Evolutionary conservation across 2,329 filamentous ascomycete genomes (phyloP), one percentile per base, ranked within the genome.

Genomic region (Aspergillus aculeatus): DNA sequence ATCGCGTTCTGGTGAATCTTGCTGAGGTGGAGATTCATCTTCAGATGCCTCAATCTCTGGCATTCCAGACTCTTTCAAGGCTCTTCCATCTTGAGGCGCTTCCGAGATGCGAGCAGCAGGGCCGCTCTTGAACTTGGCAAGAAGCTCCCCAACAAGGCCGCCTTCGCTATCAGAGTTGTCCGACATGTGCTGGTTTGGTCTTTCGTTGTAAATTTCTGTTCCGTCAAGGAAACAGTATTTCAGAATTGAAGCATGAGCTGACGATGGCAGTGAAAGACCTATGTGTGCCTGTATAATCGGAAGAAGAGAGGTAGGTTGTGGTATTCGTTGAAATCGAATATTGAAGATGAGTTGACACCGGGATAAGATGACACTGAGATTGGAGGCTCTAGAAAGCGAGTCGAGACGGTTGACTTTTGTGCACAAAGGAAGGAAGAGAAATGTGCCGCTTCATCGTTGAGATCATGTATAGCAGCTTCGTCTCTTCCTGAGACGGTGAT

Each of bases 81-180:
- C 32, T 23, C 21, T n/a, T 4, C 35, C 24, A 32, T 47, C 26
- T 14, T 23, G 26, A 11, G 16, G 23, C 16, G 19, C 10, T 35
- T 55, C 41, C 16, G 41, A 16, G 4, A 14, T n/a, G n/a, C 44
- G 53, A 48, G 4, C 23, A 5, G 35, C 23, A 7, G 53, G 35
- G 12, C 26, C 47, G 31, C 47, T 47, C 4, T 24, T 58, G 50
- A 64, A 66, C 35, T 64, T 62, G 19, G 64, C 55, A 14, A 68
- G 60, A n/a, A 66, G 59, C 31, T 68, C 64, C 19, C 57, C 57
- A 14, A 68, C 66, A 6, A 65, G 56, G 26, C 63, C 62, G 44
- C 66, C 61, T 12, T 62, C 53, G 12, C 47, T 48, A n/a, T 55
- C 44, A 14, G 53, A 47, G 11, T 32, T 29, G 23, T 41, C 12